Percentiles rank a stretch among this genome's conserved stretches.
These are phyloP conservation scores for Saccharum hybrid DNA, from an alignment of 202 grass and related monocot species.

Conservation along the genomic window DNA sequence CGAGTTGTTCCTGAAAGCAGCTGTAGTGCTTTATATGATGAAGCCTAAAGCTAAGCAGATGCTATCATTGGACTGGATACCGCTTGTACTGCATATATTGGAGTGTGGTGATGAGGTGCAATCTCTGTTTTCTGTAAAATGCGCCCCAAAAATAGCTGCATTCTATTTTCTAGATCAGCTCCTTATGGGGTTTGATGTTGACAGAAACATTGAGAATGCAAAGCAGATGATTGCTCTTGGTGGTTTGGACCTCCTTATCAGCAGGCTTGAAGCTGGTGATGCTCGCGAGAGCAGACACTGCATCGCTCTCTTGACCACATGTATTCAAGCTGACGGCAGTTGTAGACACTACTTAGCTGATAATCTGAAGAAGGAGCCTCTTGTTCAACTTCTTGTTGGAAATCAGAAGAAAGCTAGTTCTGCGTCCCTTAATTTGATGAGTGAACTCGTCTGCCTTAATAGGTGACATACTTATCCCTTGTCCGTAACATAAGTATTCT, in stretches of 20 bases:
- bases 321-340: slow-evolving; percentile 83
- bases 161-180: slow-evolving; percentile 95
- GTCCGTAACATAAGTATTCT: slow-evolving; percentile 11
- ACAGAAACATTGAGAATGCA: slow-evolving; percentile 91
- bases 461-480: slow-evolving; percentile 56
- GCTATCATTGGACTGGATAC: slow-evolving; percentile 91
- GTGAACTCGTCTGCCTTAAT: slow-evolving; percentile 82
- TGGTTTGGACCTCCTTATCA: slow-evolving; percentile 87
- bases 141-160: slow-evolving; percentile 72
- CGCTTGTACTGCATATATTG: slow-evolving; percentile 73
- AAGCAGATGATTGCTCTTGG: slow-evolving; percentile 91
- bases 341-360: slow-evolving; percentile 78
- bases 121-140: slow-evolving; percentile 69
- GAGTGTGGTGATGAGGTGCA: slow-evolving; percentile 80
- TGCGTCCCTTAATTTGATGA: slow-evolving; percentile 75
- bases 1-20: slow-evolving; percentile 76
- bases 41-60: slow-evolving; percentile 98
- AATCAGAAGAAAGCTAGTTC: slow-evolving; percentile 77
- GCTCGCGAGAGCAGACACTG: slow-evolving; percentile 68
- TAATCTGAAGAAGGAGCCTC: slow-evolving; percentile 81
- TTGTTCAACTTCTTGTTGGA: slow-evolving; percentile 70
- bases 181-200: slow-evolving; percentile 82
- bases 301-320: slow-evolving; percentile 73
- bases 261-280: slow-evolving; percentile 67
- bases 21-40: slow-evolving; percentile 75